Evolutionary conservation across 148 eudicot genomes (phyloP), one percentile per base, ranked within the genome.

Genomic region (Silene uniflora): DNA sequence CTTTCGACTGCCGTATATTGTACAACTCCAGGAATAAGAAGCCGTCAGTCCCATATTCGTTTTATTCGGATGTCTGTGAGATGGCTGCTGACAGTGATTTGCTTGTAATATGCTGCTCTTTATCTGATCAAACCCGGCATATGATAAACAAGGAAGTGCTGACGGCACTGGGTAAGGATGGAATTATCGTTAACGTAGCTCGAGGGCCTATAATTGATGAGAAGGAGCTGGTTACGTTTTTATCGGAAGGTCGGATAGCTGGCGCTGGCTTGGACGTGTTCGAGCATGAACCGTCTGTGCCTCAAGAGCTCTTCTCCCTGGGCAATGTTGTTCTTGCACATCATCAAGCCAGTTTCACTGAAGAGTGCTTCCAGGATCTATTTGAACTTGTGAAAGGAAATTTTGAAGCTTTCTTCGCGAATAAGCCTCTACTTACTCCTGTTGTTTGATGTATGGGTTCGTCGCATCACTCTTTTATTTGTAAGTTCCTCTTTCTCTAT

Each of bases 231-330:
- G 86, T 87, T 32, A 72, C 62, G 64, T 80, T 62, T 80, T 76
- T 87, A 73, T 54, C 52, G 23, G 76, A 81, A 44, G 87, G 84
- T 5, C 71, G 64, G 71, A 78, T 84, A 16, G 89, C 77, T 0
- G 87, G 89, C 58, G 89, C 86, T 65, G 89, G 89, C 0, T 74
- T 87, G 71, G 87, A 87, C 60, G 89, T 87, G 52, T 87, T 80
- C 52, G 89, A 87, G 81, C 49, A 77, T 46, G 90, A 87, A 69
- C 90, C 90, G 22, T 1, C 18, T 54, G 86, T 85, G 11, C 90
- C 90, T 18, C 67, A 74, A 64, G 88, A 85, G 79, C 78, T 87
- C 5, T 77, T 85, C 10, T 77, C 52, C 1, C 23, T 85, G 55
- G 88, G 85, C 16, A 87, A 87, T 60, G 86, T 85, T 58, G 84